These are phyloP conservation scores for Nakazawaea laoshanensis DNA, from an alignment of 805 yeast species.

Conservation along the genomic window DNA sequence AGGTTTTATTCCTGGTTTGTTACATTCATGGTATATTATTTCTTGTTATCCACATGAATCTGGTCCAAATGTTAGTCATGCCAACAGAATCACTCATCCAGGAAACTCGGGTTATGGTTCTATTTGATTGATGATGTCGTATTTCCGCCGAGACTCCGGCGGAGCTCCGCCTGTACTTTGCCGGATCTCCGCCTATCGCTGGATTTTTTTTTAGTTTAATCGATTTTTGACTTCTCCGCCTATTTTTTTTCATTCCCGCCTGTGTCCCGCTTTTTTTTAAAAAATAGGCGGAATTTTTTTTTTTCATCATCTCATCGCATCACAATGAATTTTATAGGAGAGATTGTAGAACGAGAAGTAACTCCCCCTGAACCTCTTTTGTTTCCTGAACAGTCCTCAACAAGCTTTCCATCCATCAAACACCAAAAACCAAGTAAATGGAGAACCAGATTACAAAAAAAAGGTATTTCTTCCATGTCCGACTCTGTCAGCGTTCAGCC, in stretches of 20 bases:
- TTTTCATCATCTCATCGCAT: too few species aligned
- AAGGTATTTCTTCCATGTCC: slow-evolving; percentile 22
- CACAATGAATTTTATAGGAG: slow-evolving; percentile 61
- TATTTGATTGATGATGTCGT: too few species aligned
- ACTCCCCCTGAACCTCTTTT: slow-evolving; percentile 25
- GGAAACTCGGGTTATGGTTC: slow-evolving; percentile 27
- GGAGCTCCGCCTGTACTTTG: too few species aligned
- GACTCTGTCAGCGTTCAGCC: neutral
- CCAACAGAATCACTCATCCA: slow-evolving; percentile 23
- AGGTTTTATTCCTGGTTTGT: slow-evolving; percentile 70
- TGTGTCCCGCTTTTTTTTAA: too few species aligned
- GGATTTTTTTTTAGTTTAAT: too few species aligned
- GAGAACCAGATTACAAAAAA: slow-evolving; percentile 33
- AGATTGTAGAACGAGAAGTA: slow-evolving; percentile 57
- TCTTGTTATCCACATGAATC: slow-evolving; percentile 53
- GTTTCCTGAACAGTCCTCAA: slow-evolving; percentile 12
- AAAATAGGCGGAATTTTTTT: too few species aligned
- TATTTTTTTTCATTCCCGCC: too few species aligned
- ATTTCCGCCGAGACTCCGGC: too few species aligned
- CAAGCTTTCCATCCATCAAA: slow-evolving; percentile 29
- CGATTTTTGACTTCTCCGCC: too few species aligned
- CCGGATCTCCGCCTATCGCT: too few species aligned
- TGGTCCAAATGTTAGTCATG: slow-evolving; percentile 5
- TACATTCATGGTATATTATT: slow-evolving; percentile 74
- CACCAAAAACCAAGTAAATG: slow-evolving; percentile 37